Conservation (phyloP, 2,329 filamentous ascomycete genomes). For the Epichloe gansuensis region DNA sequence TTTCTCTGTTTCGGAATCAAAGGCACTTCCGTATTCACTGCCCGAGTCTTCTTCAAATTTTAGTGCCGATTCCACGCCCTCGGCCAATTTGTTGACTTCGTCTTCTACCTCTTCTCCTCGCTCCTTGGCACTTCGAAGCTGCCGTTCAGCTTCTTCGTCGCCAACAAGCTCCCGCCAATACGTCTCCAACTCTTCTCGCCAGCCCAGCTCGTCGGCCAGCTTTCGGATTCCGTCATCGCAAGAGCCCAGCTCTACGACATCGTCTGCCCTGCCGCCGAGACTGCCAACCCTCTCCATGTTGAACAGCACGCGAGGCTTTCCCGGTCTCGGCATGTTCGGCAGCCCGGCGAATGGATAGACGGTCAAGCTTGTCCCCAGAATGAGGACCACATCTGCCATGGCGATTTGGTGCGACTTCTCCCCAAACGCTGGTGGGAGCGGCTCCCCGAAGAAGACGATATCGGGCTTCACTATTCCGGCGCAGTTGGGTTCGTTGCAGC, state of each 20-base stretch:
- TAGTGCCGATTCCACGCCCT: slow-evolving; percentile 22
- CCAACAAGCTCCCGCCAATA: slow-evolving; percentile 60
- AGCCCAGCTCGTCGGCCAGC: slow-evolving; percentile 70
- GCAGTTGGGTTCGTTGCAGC: slow-evolving; percentile 50
- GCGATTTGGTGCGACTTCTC: slow-evolving; percentile 32
- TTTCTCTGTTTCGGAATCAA: too few relatives aligned
- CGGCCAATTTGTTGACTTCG: slow-evolving; percentile 29
- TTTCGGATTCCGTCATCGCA: slow-evolving; percentile 72
- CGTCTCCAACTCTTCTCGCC: slow-evolving; percentile 68
- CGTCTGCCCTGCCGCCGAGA: slow-evolving; percentile 64
- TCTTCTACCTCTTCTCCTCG: slow-evolving; percentile 25
- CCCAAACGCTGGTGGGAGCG: slow-evolving; percentile 32
- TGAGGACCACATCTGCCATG: slow-evolving; percentile 63
- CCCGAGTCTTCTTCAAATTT: slow-evolving; percentile 17
- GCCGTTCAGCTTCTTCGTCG: slow-evolving; percentile 40
- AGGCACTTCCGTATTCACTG: background rate
- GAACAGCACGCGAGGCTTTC: slow-evolving; percentile 67
- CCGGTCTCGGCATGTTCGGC: slow-evolving; percentile 48
- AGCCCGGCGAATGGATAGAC: slow-evolving; percentile 85
- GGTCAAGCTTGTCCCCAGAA: slow-evolving; percentile 77
- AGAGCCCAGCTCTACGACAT: slow-evolving; percentile 70
- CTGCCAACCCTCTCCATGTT: slow-evolving; percentile 76
- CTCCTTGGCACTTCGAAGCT: slow-evolving; percentile 22
- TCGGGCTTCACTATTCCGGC: slow-evolving; percentile 79
- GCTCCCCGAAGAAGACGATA: slow-evolving; percentile 87